Conservation (phyloP, 2,329 filamentous ascomycete genomes). For the Botryotinia calthae region DNA sequence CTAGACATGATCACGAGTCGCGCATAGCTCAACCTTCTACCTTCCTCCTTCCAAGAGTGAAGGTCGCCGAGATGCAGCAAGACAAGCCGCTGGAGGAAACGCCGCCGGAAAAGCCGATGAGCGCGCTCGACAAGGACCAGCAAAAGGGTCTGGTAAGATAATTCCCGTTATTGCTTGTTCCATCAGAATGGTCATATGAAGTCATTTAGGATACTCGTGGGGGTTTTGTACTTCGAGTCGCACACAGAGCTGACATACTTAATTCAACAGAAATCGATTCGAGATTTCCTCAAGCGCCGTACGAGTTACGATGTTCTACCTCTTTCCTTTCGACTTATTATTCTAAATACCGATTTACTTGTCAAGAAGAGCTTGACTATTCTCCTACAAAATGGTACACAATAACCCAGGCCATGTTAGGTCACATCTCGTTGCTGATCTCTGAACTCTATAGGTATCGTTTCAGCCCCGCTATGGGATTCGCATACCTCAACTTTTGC, state of each 20-base stretch:
- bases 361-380: constrained; percentile 98
- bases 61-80: constrained; percentile 20
- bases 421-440: constrained; percentile 11
- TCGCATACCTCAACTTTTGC: constrained; percentile 90
- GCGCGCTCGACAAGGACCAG: constrained; percentile 71
- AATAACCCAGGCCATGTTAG: not conserved
- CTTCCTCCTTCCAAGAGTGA: constrained; percentile 36
- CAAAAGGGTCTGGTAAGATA: constrained; percentile 70
- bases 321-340: constrained; percentile 90
- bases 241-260: constrained; percentile 34
- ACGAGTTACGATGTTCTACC: constrained; percentile 98
- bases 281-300: constrained; percentile 92
- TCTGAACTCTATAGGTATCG: constrained; percentile 66
- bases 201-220: constrained; percentile 16
- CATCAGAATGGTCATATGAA: not conserved
- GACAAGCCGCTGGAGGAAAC: constrained; percentile 69
- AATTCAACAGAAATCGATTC: constrained; percentile 70
- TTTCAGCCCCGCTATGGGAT: constrained; percentile 96
- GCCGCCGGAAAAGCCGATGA: constrained; percentile 59
- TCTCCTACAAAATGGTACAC: constrained; percentile 84
- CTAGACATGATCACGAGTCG: constrained; percentile 37
- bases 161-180: constrained; percentile 20
- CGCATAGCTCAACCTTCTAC: constrained; percentile 40
- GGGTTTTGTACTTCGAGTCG: constrained; percentile 18
- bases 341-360: constrained; percentile 90